phyloP scores from a whole-genome alignment of 148 eudicot genomes.

The Selenicereus undatus region DNA sequence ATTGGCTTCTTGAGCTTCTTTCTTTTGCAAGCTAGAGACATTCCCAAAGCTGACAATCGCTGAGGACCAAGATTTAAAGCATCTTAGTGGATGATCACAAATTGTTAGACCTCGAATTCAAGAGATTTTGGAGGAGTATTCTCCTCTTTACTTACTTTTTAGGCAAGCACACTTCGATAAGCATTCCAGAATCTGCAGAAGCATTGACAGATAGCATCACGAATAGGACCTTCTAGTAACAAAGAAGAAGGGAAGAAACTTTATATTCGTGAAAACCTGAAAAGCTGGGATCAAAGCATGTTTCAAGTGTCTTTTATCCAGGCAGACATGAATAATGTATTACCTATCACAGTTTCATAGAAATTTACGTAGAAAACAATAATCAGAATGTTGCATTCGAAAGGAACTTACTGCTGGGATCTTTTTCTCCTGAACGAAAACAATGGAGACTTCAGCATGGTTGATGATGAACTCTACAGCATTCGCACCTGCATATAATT shows the following conservation, averaged over 20 bases:
- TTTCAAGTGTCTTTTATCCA: not conserved
- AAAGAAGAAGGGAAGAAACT: not conserved
- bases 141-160: constrained; percentile 59
- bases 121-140: not conserved
- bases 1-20: constrained; percentile 61
- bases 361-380: not conserved
- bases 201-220: constrained; percentile 12
- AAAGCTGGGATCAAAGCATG: not conserved
- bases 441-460: constrained; percentile 87
- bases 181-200: constrained; percentile 70
- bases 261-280: not conserved
- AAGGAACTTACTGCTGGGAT: constrained; percentile 54
- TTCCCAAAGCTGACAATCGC: constrained; percentile 85
- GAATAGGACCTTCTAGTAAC: not conserved
- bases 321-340: not conserved
- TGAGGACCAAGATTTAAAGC: constrained; percentile 28
- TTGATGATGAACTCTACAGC: constrained; percentile 94
- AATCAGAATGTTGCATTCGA: not conserved
- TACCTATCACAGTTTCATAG: not conserved
- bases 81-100: constrained; percentile 11
- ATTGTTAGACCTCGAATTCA: not conserved
- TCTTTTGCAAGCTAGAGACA: constrained; percentile 52
- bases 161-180: constrained; percentile 56
- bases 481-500: constrained; percentile 59
- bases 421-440: constrained; percentile 84